Base-by-base conservation (phyloP, 192 early-diverging fungal species). In the Helicostylum pulchrum region DNA sequence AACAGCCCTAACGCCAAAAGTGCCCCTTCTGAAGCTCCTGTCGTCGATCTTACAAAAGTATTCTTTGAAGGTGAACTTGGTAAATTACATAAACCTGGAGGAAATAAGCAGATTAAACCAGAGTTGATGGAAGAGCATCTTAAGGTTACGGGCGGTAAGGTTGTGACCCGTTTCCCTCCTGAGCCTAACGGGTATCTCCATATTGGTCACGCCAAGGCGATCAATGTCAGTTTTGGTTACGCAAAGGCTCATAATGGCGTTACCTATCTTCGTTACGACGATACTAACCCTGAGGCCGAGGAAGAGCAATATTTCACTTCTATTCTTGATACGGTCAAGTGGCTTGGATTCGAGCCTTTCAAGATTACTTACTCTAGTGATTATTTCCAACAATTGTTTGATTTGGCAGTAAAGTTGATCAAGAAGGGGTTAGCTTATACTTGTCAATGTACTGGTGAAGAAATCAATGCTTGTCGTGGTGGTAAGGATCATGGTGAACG, bases 191-290 rank as follows among this genome's bases (percentile, higher is more conserved):
- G 98, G 21, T 97, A 88, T 80, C 81, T 99, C 53, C 96, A 99
- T 76, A 98, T 99, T 77, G 96, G 98, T 55, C 98, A 99, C 72
- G 94, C 95, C 64, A 99, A 99, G 79, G 98, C 96, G 45, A 97
- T 99, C 81, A 99, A 99, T 75, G 88, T 99, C 68, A 99, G 96
- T 81, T 99, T 99, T 89, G 98, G 96, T 49, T 98, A 94, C 61
- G 98, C 98, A 19, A 84, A 86, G 66, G 89, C 89, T 11, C 87
- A 94, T 71, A 82, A 90, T 55, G 98, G 98, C 44, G 69, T 91
- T 44, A 92, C 90, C 67, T 93, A 99, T 78, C 85, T 99, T 61
- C 78, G 84, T 42, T 85, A 81, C 45, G 84, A 85, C 51, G 84
- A 85, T 54, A 85, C 84, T 42, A 85, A 85, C 56, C 84, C 84